These are phyloP conservation scores for Cicer judaicum DNA, from an alignment of 306 rosid genomes.

Conservation along the genomic window DNA sequence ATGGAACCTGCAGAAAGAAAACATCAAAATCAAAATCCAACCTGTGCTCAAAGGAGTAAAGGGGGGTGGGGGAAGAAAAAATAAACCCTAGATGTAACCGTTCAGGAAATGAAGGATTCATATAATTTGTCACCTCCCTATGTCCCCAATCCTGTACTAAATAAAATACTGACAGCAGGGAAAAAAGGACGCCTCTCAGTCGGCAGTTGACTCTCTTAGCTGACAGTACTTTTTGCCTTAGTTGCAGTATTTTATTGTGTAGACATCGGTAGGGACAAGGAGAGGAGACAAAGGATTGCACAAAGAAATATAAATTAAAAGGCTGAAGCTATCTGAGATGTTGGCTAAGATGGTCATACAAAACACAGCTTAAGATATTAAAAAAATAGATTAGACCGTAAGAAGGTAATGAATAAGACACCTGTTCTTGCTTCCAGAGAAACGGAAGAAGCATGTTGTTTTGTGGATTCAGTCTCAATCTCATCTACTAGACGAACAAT, in stretches of 20 bases:
- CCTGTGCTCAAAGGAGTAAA: neutral
- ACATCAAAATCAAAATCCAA: slow-evolving; percentile 30
- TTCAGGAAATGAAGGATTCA: slow-evolving; percentile 15
- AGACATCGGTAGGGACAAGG: neutral
- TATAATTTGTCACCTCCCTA: slow-evolving; percentile 7
- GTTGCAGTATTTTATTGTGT: slow-evolving; percentile 19
- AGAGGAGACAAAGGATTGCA: slow-evolving; percentile 28
- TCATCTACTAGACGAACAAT: slow-evolving; percentile 51
- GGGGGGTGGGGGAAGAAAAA: neutral
- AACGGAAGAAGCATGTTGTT: slow-evolving; percentile 55
- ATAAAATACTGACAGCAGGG: slow-evolving; percentile 24
- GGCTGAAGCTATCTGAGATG: slow-evolving; percentile 33
- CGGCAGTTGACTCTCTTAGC: slow-evolving; percentile 19
- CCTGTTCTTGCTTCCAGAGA: slow-evolving; percentile 69
- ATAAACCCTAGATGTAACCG: neutral
- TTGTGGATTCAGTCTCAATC: slow-evolving; percentile 62
- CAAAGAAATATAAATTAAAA: slow-evolving; percentile 8
- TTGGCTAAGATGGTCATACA: slow-evolving; percentile 38
- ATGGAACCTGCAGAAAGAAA: slow-evolving; percentile 62
- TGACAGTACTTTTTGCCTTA: slow-evolving; percentile 20
- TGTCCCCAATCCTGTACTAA: slow-evolving; percentile 9
- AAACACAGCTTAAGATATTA: slow-evolving; percentile 18
- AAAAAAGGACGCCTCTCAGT: slow-evolving; percentile 28
- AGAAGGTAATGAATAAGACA: slow-evolving; percentile 42
- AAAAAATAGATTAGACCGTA: slow-evolving; percentile 19